Conservation (phyloP, 257 asterid genomes). For the Linaria vulgaris region DNA sequence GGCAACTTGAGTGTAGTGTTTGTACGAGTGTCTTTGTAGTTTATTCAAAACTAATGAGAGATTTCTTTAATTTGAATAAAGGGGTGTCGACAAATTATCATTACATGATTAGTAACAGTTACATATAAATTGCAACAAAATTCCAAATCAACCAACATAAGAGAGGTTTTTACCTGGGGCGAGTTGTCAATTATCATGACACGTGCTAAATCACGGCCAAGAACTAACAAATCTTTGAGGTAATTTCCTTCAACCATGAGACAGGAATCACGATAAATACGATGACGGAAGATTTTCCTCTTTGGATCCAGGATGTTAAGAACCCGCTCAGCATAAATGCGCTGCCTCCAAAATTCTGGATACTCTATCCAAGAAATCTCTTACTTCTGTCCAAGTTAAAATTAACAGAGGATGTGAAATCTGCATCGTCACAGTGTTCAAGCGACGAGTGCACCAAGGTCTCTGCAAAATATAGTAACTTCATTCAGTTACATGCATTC, state of each 20-base stretch:
- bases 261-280: conserved; percentile 93
- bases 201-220: conserved; percentile 90
- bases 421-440: conserved; percentile 82
- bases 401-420: conserved; percentile 84
- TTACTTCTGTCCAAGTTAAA: conserved; percentile 80
- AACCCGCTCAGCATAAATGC: conserved; percentile 93
- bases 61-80: too few relatives aligned
- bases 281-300: conserved; percentile 89
- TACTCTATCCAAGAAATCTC: conserved; percentile 73
- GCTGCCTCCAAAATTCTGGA: conserved; percentile 82
- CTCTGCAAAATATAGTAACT: conserved; percentile 50
- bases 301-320: conserved; percentile 86
- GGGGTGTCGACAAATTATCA: too few relatives aligned
- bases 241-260: conserved; percentile 85
- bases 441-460: conserved; percentile 98
- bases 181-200: conserved; percentile 91
- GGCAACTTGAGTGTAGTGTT: too few relatives aligned
- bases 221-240: conserved; percentile 91
- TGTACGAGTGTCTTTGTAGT: too few relatives aligned
- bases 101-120: too few relatives aligned
- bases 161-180: conserved; percentile 73
- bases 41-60: too few relatives aligned
- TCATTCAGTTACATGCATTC: too few relatives aligned
- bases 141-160: background rate
- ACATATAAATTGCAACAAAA: too few relatives aligned